Percentiles rank a stretch among this genome's conserved stretches.
phyloP scores from a whole-genome alignment of 2,329 filamentous ascomycete species.

The Penicillium sp. region DNA sequence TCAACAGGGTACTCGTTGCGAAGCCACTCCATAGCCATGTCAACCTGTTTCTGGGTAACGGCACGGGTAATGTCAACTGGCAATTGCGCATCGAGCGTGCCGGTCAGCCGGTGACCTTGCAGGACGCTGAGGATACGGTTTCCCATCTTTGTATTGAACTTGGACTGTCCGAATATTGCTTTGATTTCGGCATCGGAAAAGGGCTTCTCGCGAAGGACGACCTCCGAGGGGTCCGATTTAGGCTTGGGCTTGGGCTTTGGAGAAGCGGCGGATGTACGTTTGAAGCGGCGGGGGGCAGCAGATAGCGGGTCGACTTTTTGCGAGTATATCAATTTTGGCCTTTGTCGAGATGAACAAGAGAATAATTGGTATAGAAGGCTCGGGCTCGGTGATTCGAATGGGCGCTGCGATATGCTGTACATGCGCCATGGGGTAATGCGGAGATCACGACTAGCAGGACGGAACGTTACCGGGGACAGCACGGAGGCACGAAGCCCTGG shows the following conservation, averaged over 20 bases:
- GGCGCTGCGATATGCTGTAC: slow-evolving; percentile 17
- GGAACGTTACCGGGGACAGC: slow-evolving; percentile 22
- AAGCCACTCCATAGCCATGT: slow-evolving; percentile 43
- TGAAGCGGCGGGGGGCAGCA: slow-evolving; percentile 16
- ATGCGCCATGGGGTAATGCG: slow-evolving; percentile 23
- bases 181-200: slow-evolving; percentile 37
- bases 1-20: slow-evolving; percentile 45
- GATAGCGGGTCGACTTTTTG: slow-evolving; percentile 3
- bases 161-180: slow-evolving; percentile 36
- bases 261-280: slow-evolving; percentile 21
- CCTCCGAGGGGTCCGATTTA: slow-evolving; percentile 11
- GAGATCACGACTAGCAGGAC: slow-evolving; percentile 22
- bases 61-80: slow-evolving; percentile 39
- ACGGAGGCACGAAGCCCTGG: slow-evolving; percentile 33
- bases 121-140: slow-evolving; percentile 43
- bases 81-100: slow-evolving; percentile 47
- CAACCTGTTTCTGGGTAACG: slow-evolving; percentile 34
- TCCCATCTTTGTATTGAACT: slow-evolving; percentile 32
- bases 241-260: slow-evolving; percentile 5
- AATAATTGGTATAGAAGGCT: background rate
- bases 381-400: slow-evolving; percentile 6
- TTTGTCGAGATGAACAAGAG: background rate
- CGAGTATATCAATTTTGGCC: background rate
- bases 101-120: slow-evolving; percentile 45
- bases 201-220: slow-evolving; percentile 26